These are phyloP conservation scores for Lasiodiplodia theobromae DNA, from an alignment of 2,329 filamentous ascomycete species.

Conservation along the genomic window DNA sequence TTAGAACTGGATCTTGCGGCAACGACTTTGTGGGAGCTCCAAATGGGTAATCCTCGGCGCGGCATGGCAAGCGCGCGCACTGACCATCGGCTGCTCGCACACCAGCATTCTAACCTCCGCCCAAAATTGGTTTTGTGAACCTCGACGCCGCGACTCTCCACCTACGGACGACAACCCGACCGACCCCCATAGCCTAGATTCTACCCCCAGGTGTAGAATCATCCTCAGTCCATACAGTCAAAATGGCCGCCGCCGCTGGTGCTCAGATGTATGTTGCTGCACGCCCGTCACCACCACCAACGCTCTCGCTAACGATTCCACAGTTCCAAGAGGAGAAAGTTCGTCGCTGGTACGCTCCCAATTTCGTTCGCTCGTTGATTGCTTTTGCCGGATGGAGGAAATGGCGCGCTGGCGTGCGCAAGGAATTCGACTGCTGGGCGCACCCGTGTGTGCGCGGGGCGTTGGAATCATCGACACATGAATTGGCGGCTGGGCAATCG, in stretches of 20 bases:
- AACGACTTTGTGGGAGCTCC: background rate
- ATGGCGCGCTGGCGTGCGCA: constrained; percentile 4
- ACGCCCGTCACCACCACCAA: constrained; percentile 3
- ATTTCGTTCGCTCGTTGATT: constrained; percentile 27
- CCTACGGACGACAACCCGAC: constrained; percentile 38
- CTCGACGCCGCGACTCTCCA: constrained; percentile 36
- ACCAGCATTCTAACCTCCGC: constrained; percentile 23
- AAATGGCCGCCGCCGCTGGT: constrained; percentile 50
- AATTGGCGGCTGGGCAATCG: constrained; percentile 65
- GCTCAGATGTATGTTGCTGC: constrained; percentile 48
- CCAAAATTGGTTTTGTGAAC: constrained; percentile 28
- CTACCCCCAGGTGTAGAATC: constrained; percentile 40
- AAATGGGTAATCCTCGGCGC: background rate
- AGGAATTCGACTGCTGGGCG: background rate
- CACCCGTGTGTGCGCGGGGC: background rate
- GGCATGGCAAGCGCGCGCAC: constrained; percentile 20
- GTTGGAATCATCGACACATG: constrained; percentile 59
- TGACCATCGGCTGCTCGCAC: constrained; percentile 11
- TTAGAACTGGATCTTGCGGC: background rate
- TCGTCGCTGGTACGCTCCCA: constrained; percentile 56
- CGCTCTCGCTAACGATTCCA: constrained; percentile 37
- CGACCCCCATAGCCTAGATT: constrained; percentile 40
- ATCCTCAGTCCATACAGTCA: constrained; percentile 45
- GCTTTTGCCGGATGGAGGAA: constrained; percentile 14
- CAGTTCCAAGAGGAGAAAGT: constrained; percentile 87